Base-by-base conservation (phyloP, 805 yeast genomes). In the Torulaspora delbrueckii region DNA sequence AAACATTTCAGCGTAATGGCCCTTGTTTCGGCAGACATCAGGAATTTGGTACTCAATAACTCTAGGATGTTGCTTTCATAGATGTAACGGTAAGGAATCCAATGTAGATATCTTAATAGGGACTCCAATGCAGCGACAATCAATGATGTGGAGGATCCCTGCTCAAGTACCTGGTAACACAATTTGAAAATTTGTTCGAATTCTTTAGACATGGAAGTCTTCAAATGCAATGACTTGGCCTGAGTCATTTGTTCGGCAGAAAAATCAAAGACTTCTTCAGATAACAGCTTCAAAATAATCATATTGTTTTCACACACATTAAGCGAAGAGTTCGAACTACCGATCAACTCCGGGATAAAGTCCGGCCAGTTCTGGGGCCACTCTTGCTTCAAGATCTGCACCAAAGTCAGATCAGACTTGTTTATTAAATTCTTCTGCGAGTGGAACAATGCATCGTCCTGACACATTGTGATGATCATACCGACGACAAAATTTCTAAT, bases 341-440 rank as follows among this genome's bases (percentile, higher is more conserved):
- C 78, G 38, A 91, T 93, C 46, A 93, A 78, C 65, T 93, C 99
- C 13, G 96, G 96, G 41, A 93, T 85, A 60, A 93, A 93, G 58
- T 84, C 86, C 14, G 98, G 98, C 99, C 99, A 93, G 65, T 90
- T 86, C 57, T 83, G 87, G 27, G 99, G 99, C 99, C 99, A 93
- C 65, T 93, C 99, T 69, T 93, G 98, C 62, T 93, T 93, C 60
- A 93, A 78, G 42, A 93, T 83, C 61, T 90, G 95, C 30, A 93
- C 99, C 59, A 93, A 73, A 12, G 98, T 91, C 60, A 93, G 75
- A 69, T 93, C 96, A 58, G 90, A 89, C 67, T 93, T 93, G 71
- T 85, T 87, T 62, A 93, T 87, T 60, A 93, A 75, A 16, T 96
- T 82, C 59, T 82, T 83, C 62, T 88, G 88, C 34, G 76, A 68